phyloP scores from a whole-genome alignment of 768 basidiomycete species.

The Mycena sanguinolenta region DNA sequence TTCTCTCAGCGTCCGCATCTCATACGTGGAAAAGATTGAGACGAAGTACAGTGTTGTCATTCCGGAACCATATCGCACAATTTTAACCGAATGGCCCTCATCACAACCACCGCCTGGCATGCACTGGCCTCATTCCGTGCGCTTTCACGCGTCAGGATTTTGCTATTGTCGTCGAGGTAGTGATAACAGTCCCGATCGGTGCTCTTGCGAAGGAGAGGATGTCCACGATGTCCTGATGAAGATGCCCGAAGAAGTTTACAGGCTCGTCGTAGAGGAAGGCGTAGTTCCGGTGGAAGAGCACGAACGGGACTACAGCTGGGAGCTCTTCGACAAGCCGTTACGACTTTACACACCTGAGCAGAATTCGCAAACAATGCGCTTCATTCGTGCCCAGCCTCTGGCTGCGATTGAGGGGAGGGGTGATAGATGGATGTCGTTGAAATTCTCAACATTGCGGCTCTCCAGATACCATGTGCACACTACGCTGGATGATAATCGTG shows the following conservation, averaged over 20 bases:
- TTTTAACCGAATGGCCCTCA: conserved; percentile 28
- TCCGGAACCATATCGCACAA: conserved; percentile 28
- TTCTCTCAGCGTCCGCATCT: neutral
- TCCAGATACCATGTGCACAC: conserved; percentile 16
- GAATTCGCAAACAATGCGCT: conserved; percentile 23
- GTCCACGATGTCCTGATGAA: neutral
- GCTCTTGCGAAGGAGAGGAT: conserved; percentile 16
- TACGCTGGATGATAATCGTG: no score
- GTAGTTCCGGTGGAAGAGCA: neutral
- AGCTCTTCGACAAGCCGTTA: conserved; percentile 13
- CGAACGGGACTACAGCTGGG: neutral
- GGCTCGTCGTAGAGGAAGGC: neutral
- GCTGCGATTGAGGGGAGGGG: neutral
- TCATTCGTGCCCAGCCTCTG: conserved; percentile 14
- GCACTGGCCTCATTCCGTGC: conserved; percentile 32
- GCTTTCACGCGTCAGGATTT: conserved; percentile 23
- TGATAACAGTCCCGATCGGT: neutral
- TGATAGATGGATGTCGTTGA: no score
- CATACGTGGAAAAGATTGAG: conserved; percentile 22
- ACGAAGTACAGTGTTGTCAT: conserved; percentile 1
- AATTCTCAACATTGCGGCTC: conserved; percentile 10
- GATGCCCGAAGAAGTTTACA: neutral
- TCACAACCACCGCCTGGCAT: conserved; percentile 27
- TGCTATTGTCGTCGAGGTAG: conserved; percentile 20
- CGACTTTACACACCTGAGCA: conserved; percentile 16